Conservation (phyloP, 441 rosid species). For the Theobroma grandiflorum region DNA sequence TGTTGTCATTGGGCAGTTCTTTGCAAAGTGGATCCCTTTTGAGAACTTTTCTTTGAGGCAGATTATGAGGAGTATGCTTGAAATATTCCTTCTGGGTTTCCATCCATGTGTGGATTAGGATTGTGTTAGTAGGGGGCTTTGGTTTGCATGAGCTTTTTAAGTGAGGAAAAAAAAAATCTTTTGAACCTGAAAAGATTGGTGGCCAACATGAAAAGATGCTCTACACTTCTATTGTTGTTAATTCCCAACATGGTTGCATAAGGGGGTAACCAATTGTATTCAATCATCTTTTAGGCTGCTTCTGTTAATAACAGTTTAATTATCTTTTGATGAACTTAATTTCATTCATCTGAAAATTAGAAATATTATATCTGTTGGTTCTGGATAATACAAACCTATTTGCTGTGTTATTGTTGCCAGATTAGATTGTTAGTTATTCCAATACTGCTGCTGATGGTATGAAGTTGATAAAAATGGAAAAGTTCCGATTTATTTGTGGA, state of each 20-base stretch:
- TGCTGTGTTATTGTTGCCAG: background rate
- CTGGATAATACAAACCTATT: background rate
- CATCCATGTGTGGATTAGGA: too few relatives aligned
- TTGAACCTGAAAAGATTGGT: background rate
- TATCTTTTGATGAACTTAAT: background rate
- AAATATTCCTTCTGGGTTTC: conserved; percentile 55
- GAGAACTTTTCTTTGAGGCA: conserved; percentile 65
- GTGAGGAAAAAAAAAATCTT: background rate
- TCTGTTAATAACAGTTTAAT: background rate
- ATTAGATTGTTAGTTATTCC: background rate
- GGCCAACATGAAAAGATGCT: background rate
- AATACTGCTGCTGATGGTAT: background rate
- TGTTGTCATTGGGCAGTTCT: conserved; percentile 64
- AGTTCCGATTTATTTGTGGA: background rate
- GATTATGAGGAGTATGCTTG: conserved; percentile 56
- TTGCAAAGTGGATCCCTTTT: conserved; percentile 61
- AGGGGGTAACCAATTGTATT: background rate
- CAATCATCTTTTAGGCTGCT: background rate
- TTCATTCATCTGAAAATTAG: background rate
- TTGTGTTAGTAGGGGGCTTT: too few relatives aligned
- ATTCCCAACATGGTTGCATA: background rate
- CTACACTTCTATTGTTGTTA: background rate
- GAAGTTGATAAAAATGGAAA: background rate
- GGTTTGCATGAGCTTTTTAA: background rate
- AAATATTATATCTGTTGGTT: background rate